Base-by-base conservation (phyloP, 495 filamentous ascomycete species). In the Podospora pseudocomata region DNA sequence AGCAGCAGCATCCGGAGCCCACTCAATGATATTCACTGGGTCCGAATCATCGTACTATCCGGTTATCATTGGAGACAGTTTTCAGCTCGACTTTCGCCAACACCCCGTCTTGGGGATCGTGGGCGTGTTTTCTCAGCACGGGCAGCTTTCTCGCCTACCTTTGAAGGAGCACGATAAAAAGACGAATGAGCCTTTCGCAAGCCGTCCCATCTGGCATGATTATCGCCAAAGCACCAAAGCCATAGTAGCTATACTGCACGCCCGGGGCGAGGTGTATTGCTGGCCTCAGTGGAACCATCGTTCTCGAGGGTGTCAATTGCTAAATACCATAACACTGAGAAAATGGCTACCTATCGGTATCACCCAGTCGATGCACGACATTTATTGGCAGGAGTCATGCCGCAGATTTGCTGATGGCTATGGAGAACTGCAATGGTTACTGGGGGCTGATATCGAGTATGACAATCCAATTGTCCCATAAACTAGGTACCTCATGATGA, bases 71-170 rank as follows among this genome's bases (percentile, higher is more conserved):
- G 60, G 60, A 27, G 5, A 7, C 4, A 16, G 27, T 13, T 62
- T 28, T 28, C 60, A 62, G 23, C 16, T 62, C 60, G 60, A 62
- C 23, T 62, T 62, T 30, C 60, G 60, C 16, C 60, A 62, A 62
- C 60, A 62, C 23, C 60, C 60, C 7, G 26, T 27, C 16, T 7
- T 62, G 20, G 60, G 60, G 26, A 62, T 15, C 2, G 27, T 62
- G 1, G 60, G 19, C 5, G 60, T 32, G 6, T 62, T 62, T n/a
- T 62, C 60, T 9, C 16, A n/a, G 5, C 32, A 28, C n/a, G 60
- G 27, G n/a, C 55, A 19, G 55, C 55, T 58, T 58, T 58, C 55
- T 58, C 23, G 23, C 5, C 18, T 58, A 9, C n/a, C 55, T n/a
- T 26, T 15, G 23, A 30, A n/a, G 6, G 16, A 18, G 4, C 30